Evolutionary conservation across 345 rosid species (phyloP).

Genomic region (Sonneratia alba): DNA sequence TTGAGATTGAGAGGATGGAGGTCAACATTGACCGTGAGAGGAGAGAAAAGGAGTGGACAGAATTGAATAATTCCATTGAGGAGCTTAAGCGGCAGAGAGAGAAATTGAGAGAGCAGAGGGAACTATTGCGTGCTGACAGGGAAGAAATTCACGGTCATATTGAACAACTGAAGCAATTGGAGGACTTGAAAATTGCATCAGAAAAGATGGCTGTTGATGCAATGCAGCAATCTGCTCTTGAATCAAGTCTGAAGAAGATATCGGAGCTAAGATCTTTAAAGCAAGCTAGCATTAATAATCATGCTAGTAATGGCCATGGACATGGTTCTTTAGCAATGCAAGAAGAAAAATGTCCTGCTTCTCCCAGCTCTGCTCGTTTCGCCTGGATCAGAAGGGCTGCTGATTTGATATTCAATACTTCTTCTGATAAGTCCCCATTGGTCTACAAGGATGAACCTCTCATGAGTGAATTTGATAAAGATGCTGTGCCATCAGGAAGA

Average conservation of each 20-base stretch:
- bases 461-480: constrained; percentile 15
- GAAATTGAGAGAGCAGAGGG: constrained; percentile 75
- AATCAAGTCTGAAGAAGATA: constrained; percentile 45
- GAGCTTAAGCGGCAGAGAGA: constrained; percentile 70
- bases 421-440: constrained; percentile 33
- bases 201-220: constrained; percentile 61
- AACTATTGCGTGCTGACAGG: constrained; percentile 63
- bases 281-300: constrained; percentile 23
- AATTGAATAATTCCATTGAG: constrained; percentile 59
- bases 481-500: constrained; percentile 14
- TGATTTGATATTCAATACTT: constrained; percentile 52
- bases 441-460: constrained; percentile 22
- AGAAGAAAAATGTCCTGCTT: constrained; percentile 18
- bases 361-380: constrained; percentile 42
- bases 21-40: constrained; percentile 69
- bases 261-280: constrained; percentile 36
- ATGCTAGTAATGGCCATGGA: constrained; percentile 29
- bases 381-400: constrained; percentile 74
- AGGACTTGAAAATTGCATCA: constrained; percentile 59
- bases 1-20: constrained; percentile 71
- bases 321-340: constrained; percentile 27
- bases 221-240: constrained; percentile 54
- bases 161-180: constrained; percentile 65
- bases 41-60: constrained; percentile 77
- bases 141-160: constrained; percentile 54